Conservation (phyloP, 768 basidiomycete genomes). For the Sistotremastrum suecicum region DNA sequence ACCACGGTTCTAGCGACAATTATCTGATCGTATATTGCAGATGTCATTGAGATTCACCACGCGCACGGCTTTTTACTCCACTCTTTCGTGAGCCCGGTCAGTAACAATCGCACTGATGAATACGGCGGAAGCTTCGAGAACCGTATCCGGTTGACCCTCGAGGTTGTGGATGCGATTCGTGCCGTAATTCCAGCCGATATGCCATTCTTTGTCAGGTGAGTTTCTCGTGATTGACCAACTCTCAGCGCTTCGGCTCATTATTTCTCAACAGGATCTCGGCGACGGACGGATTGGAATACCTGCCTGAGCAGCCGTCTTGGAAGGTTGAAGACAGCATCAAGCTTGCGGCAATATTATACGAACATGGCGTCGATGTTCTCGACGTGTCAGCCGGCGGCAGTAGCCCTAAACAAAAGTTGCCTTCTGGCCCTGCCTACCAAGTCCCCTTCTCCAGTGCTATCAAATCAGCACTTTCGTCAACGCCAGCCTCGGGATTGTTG, state of each 20-base stretch:
- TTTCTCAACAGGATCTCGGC: slow-evolving; percentile 38
- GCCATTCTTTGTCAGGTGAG: slow-evolving; percentile 63
- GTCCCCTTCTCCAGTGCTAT: slow-evolving; percentile 42
- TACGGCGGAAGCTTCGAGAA: slow-evolving; percentile 67
- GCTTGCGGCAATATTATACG: slow-evolving; percentile 41
- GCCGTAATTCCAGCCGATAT: slow-evolving; percentile 40
- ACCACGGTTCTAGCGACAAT: too few species aligned
- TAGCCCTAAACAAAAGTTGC: slow-evolving; percentile 22
- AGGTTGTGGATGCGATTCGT: slow-evolving; percentile 52
- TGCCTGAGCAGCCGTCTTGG: slow-evolving; percentile 53
- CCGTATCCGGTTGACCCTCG: slow-evolving; percentile 43
- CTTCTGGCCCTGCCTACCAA: slow-evolving; percentile 32
- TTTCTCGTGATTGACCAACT: background rate
- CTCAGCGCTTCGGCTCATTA: slow-evolving; percentile 10
- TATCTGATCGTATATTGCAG: slow-evolving; percentile 5
- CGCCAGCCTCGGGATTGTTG: slow-evolving; percentile 16
- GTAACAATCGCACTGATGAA: slow-evolving; percentile 50
- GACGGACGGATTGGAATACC: slow-evolving; percentile 57
- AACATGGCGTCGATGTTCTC: slow-evolving; percentile 60
- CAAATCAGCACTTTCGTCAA: slow-evolving; percentile 22
- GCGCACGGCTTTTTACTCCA: slow-evolving; percentile 50
- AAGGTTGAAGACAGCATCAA: slow-evolving; percentile 50
- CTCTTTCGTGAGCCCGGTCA: slow-evolving; percentile 42
- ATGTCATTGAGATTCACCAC: slow-evolving; percentile 40
- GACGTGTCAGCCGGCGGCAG: slow-evolving; percentile 61